Conservation (phyloP, 208 protist species). For the Leishmania martiniquensis region DNA sequence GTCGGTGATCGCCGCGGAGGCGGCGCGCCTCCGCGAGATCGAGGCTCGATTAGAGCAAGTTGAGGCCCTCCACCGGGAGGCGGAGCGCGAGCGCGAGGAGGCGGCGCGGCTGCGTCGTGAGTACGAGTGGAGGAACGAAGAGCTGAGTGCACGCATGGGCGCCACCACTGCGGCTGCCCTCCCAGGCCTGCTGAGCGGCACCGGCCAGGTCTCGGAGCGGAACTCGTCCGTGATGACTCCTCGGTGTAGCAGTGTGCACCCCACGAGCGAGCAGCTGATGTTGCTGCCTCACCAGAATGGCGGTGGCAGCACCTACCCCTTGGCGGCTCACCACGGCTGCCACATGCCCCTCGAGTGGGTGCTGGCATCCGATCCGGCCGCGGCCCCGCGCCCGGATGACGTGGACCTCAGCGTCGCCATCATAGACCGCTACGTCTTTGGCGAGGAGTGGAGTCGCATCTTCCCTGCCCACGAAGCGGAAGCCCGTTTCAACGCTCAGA, state of each 20-base stretch:
- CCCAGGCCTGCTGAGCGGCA: too few species aligned
- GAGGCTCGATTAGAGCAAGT: conserved; percentile 66
- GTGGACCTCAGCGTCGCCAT: conserved; percentile 52
- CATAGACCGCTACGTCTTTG: conserved; percentile 81
- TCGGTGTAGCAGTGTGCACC: conserved; percentile 16
- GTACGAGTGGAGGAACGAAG: conserved; percentile 55
- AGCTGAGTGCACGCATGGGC: conserved; percentile 31
- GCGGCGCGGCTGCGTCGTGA: conserved; percentile 60
- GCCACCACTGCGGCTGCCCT: too few species aligned
- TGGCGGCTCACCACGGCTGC: conserved; percentile 1
- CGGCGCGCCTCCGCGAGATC: conserved; percentile 66
- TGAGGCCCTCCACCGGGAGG: conserved; percentile 70
- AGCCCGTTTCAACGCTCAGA: conserved; percentile 71
- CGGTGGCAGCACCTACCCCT: conserved; percentile 17
- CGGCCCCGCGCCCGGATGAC: conserved; percentile 36
- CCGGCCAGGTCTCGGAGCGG: conserved; percentile 33
- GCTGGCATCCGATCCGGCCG: conserved; percentile 23
- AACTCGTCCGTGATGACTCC: conserved; percentile 31
- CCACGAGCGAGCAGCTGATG: conserved; percentile 25
- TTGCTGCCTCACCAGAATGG: conserved; percentile 25
- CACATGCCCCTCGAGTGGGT: conserved; percentile 14
- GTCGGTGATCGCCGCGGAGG: conserved; percentile 40
- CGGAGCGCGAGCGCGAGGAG: conserved; percentile 62
- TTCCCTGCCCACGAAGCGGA: conserved; percentile 68
- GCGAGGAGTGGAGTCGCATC: conserved; percentile 68